Conservation (phyloP, 2,329 filamentous ascomycete species). For the Diaporthe nobilis region DNA sequence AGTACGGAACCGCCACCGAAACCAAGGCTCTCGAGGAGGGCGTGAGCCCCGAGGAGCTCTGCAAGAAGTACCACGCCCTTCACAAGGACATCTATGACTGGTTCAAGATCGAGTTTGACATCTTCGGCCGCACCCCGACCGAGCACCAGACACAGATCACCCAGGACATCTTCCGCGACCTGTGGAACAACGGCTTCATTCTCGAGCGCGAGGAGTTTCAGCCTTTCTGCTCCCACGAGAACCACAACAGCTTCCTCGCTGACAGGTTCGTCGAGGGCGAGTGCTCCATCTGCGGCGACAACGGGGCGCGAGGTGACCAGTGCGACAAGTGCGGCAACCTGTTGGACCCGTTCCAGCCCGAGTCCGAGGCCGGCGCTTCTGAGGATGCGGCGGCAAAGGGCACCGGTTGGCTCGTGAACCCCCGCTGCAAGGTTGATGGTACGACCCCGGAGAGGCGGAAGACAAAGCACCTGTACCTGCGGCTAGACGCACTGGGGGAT, state of each 20-base stretch:
- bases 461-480: constrained; percentile 94
- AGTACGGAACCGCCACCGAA: constrained; percentile 96
- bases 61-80: constrained; percentile 91
- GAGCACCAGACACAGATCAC: constrained; percentile 91
- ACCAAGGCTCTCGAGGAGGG: constrained; percentile 94
- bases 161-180: constrained; percentile 88
- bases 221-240: constrained; percentile 82
- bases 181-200: constrained; percentile 90
- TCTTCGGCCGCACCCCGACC: constrained; percentile 94
- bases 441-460: constrained; percentile 82
- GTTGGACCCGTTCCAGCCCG: constrained; percentile 76
- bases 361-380: constrained; percentile 51
- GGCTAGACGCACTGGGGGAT: constrained; percentile 85
- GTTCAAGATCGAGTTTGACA: constrained; percentile 96
- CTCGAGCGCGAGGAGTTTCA: constrained; percentile 90
- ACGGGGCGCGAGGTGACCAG: constrained; percentile 77
- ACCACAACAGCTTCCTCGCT: constrained; percentile 83
- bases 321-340: constrained; percentile 76
- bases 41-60: constrained; percentile 85
- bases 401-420: constrained; percentile 68
- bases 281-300: constrained; percentile 80
- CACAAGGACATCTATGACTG: constrained; percentile 95
- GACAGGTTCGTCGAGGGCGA: constrained; percentile 88
- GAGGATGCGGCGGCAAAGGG: constrained; percentile 58
- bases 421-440: constrained; percentile 91